These are phyloP conservation scores for Turritis glabra DNA, from an alignment of 345 rosid genomes.

Conservation along the genomic window DNA sequence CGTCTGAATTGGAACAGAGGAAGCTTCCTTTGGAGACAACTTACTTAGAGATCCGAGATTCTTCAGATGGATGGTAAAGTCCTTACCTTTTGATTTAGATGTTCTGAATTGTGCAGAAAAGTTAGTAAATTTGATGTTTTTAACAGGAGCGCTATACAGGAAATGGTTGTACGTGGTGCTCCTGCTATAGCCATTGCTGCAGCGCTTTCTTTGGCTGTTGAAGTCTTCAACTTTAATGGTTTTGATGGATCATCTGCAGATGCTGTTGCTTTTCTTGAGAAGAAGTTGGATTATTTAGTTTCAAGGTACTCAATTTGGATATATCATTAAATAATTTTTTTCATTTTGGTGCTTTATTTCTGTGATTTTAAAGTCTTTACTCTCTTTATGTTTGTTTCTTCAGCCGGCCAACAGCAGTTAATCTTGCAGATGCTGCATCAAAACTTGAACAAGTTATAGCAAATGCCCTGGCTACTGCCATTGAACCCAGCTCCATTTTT, in stretches of 20 bases:
- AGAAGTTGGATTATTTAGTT: slow-evolving; percentile 74
- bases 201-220: slow-evolving; percentile 88
- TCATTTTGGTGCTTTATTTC: neutral
- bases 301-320: slow-evolving; percentile 50
- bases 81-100: neutral
- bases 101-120: neutral
- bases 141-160: slow-evolving; percentile 77
- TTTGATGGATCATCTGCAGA: slow-evolving; percentile 57
- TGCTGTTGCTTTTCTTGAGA: slow-evolving; percentile 55
- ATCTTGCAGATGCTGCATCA: slow-evolving; percentile 87
- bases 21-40: slow-evolving; percentile 78
- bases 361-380: slow-evolving; percentile 17
- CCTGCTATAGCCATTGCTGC: slow-evolving; percentile 98
- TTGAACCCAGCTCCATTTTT: slow-evolving; percentile 50
- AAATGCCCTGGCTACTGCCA: slow-evolving; percentile 46
- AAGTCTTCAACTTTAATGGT: slow-evolving; percentile 57
- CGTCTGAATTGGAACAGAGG: slow-evolving; percentile 52
- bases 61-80: slow-evolving; percentile 82
- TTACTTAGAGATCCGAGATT: slow-evolving; percentile 59
- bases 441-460: slow-evolving; percentile 66
- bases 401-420: slow-evolving; percentile 90
- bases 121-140: slow-evolving; percentile 7
- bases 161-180: slow-evolving; percentile 98
- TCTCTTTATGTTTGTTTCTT: slow-evolving; percentile 32
- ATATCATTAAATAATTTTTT: neutral